Evolutionary conservation across 805 yeast genomes (phyloP), one percentile per base, ranked within the genome.

Genomic region (Nakazawaea wyomingensis): DNA sequence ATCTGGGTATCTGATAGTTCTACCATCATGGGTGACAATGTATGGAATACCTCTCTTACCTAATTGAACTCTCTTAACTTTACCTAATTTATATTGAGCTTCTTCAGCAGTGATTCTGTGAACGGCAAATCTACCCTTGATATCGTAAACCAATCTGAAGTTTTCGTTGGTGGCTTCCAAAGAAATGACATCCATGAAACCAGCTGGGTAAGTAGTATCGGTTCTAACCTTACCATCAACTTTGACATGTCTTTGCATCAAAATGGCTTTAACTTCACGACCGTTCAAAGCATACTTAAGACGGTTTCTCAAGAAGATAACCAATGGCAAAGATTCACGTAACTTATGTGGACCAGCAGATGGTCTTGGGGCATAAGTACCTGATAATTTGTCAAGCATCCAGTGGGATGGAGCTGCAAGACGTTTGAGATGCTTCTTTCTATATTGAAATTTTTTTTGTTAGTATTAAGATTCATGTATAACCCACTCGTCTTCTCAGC

Each of bases 381-480:
- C 99, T 69, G 97, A 86, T 78, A 93, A 81, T 80, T 93, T 93
- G 95, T 95, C 99, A 80, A 93, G 87, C 95, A 93, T 86, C 99
- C 99, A 93, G 85, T 93, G 99, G 80, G 90, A 85, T 82, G 99
- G 99, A 73, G 99, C 99, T 73, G 98, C 96, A 76, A 91, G 85
- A 85, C 98, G 89, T 84, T 91, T 90, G 74, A 90, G 84, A 74
- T 91, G 97, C 83, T 91, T 90, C 90, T 89, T 88, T 85, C 90
- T 85, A 68, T 63, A 53, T 31, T 46, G 48, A 44, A 43, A 34
- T 8, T 24, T 13, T 21, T 5, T 3, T 3, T 10, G 17, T 37
- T 31, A 8, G 21, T 19, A 28, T n/a, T n/a, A n/a, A n/a, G n/a
- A n/a, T n/a, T n/a, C n/a, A n/a, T n/a, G n/a, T n/a, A n/a, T n/a